These are phyloP conservation scores for Xerocomus amazonicus DNA, from an alignment of 1,284 basidiomycete species.

Conservation along the genomic window DNA sequence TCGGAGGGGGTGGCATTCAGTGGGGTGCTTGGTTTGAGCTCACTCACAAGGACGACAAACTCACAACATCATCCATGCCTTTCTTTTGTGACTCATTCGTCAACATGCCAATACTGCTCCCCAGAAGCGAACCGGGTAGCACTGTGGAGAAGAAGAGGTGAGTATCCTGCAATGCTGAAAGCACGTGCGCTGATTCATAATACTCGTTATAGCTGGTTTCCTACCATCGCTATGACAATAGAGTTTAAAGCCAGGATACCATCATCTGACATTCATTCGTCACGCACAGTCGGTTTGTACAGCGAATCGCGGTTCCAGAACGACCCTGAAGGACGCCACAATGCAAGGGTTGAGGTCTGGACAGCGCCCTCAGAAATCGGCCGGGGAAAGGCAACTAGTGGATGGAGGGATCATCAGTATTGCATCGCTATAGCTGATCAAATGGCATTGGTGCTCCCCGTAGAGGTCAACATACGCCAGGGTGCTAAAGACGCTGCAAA, in stretches of 20 bases:
- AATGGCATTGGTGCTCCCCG: slow-evolving; percentile 50
- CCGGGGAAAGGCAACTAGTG: slow-evolving; percentile 37
- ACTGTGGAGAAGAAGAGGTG: slow-evolving; percentile 15
- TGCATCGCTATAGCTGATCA: slow-evolving; percentile 61
- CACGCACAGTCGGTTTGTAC: slow-evolving; percentile 53
- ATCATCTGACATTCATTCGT: slow-evolving; percentile 37
- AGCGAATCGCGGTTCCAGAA: slow-evolving; percentile 47
- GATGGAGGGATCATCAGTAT: slow-evolving; percentile 58
- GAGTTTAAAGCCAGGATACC: slow-evolving; percentile 61
- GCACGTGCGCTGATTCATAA: slow-evolving; percentile 21
- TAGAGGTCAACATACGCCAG: slow-evolving; percentile 41
- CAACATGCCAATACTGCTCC: slow-evolving; percentile 44
- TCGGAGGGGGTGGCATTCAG: slow-evolving; percentile 48
- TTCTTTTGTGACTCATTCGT: slow-evolving; percentile 54
- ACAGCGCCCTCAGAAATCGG: slow-evolving; percentile 55
- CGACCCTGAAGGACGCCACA: slow-evolving; percentile 52
- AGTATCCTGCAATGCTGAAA: neutral
- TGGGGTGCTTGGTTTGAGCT: slow-evolving; percentile 59
- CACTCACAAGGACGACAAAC: slow-evolving; percentile 37
- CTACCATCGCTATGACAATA: slow-evolving; percentile 54
- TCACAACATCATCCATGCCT: slow-evolving; percentile 46
- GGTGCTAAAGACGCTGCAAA: slow-evolving; percentile 26
- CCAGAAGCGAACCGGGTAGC: slow-evolving; percentile 26
- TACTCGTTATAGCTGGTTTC: slow-evolving; percentile 49
- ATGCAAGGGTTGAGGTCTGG: slow-evolving; percentile 58